Evolutionary conservation across 2,329 filamentous ascomycete genomes (phyloP).

Genomic region (Neonectria punicea): DNA sequence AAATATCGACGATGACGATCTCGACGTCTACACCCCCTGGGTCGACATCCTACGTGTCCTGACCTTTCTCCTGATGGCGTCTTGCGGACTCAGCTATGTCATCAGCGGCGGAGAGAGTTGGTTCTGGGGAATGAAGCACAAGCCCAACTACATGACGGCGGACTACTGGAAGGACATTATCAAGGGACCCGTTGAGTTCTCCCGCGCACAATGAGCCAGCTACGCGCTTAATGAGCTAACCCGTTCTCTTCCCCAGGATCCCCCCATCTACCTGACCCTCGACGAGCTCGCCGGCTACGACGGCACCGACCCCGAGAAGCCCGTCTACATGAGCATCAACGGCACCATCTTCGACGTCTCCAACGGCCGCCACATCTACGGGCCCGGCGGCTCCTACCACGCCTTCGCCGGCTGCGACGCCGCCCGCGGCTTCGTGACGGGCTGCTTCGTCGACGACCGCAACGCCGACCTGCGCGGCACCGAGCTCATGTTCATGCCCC

Average conservation of each 20-base stretch:
- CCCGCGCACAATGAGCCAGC: neutral
- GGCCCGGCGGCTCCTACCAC: constrained; percentile 85
- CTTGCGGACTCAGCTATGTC: constrained; percentile 78
- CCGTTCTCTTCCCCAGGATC: constrained; percentile 50
- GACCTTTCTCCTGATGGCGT: constrained; percentile 72
- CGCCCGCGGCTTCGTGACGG: constrained; percentile 88
- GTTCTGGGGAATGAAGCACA: constrained; percentile 72
- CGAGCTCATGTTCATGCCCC: constrained; percentile 83
- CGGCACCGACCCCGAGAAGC: constrained; percentile 77
- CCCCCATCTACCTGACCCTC: constrained; percentile 78
- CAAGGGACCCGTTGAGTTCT: constrained; percentile 38
- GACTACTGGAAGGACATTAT: constrained; percentile 63
- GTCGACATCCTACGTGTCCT: constrained; percentile 78
- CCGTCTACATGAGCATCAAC: constrained; percentile 92
- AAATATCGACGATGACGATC: constrained; percentile 55
- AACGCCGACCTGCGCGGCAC: constrained; percentile 87
- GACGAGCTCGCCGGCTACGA: constrained; percentile 79
- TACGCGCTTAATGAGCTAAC: constrained; percentile 2
- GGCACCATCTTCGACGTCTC: constrained; percentile 87
- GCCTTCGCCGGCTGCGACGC: constrained; percentile 90
- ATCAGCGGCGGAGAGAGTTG: constrained; percentile 76
- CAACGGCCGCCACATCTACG: constrained; percentile 75
- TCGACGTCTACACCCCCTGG: constrained; percentile 63
- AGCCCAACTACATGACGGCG: constrained; percentile 69
- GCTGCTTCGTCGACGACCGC: constrained; percentile 88